phyloP scores from a whole-genome alignment of 805 yeast genomes.

The Grigorovia transvaalensis region DNA sequence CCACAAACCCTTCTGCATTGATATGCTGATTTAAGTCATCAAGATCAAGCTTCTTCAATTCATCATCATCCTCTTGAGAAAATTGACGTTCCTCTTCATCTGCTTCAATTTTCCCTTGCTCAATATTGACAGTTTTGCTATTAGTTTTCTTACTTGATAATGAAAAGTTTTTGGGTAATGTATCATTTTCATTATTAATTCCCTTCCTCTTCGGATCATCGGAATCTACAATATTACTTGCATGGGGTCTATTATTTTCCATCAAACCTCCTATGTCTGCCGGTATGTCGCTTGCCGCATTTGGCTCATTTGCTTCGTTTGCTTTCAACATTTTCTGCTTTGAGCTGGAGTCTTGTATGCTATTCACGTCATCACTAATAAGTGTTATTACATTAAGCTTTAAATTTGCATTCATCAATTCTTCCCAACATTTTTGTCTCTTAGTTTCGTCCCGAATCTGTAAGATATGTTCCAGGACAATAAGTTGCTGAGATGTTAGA shows the following conservation, averaged over 20 bases:
- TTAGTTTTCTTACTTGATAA: neutral
- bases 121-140: neutral
- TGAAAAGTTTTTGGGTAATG: neutral
- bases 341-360: neutral
- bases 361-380: slow-evolving; percentile 1
- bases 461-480: slow-evolving; percentile 38
- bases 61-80: slow-evolving; percentile 18
- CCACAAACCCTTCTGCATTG: slow-evolving; percentile 38
- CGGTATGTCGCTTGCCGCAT: slow-evolving; percentile 1
- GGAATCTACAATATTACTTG: too few species aligned
- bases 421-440: slow-evolving; percentile 33
- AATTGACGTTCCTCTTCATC: slow-evolving; percentile 3
- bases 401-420: slow-evolving; percentile 32
- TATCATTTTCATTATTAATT: neutral
- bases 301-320: slow-evolving; percentile 1
- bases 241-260: neutral
- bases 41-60: slow-evolving; percentile 33
- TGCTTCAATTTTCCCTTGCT: neutral
- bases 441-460: slow-evolving; percentile 22
- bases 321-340: neutral
- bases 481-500: slow-evolving; percentile 46
- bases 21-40: slow-evolving; percentile 31
- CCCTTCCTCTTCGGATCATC: slow-evolving; percentile 1
- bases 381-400: slow-evolving; percentile 15
- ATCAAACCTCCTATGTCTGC: neutral